Conservation (phyloP, 1,284 basidiomycete genomes). For the Pholiota adiposa region DNA sequence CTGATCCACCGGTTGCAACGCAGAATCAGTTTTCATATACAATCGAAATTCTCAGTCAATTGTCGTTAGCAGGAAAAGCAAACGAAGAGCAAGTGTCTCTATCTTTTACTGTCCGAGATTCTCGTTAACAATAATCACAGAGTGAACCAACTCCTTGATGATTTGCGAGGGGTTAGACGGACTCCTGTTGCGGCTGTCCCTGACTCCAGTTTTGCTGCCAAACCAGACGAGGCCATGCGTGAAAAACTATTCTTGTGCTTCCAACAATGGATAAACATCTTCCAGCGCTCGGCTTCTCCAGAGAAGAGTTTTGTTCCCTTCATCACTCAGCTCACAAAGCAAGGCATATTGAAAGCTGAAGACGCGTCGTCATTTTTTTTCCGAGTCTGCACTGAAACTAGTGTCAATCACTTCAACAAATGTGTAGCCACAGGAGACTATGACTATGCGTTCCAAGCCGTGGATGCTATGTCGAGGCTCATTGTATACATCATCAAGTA, state of each 20-base stretch:
- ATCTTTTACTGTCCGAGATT: constrained; percentile 8
- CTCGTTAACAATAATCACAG: constrained; percentile 24
- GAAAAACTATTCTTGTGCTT: constrained; percentile 78
- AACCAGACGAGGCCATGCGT: constrained; percentile 70
- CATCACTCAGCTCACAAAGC: constrained; percentile 94
- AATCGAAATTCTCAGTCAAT: constrained; percentile 82
- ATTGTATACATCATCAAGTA: constrained; percentile 99
- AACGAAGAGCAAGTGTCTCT: constrained; percentile 73
- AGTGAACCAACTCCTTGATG: constrained; percentile 66
- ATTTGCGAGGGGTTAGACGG: constrained; percentile 68
- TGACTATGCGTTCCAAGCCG: constrained; percentile 84
- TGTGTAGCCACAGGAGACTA: constrained; percentile 80
- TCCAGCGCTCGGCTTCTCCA: constrained; percentile 86
- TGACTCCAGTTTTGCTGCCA: constrained; percentile 44
- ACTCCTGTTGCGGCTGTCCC: constrained; percentile 31
- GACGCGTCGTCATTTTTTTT: constrained; percentile 98
- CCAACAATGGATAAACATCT: constrained; percentile 95
- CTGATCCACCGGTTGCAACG: constrained; percentile 78
- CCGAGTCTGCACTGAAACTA: constrained; percentile 95
- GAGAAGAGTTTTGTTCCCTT: constrained; percentile 98
- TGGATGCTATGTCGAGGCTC: constrained; percentile 95
- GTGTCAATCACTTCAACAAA: constrained; percentile 91
- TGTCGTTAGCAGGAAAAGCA: constrained; percentile 74
- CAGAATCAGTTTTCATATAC: constrained; percentile 82
- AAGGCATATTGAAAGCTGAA: constrained; percentile 96